A percentile compares a stretch with the other conserved stretches of the same genome.
Conservation (phyloP, 148 eudicot species). For the Camellia japonica region DNA sequence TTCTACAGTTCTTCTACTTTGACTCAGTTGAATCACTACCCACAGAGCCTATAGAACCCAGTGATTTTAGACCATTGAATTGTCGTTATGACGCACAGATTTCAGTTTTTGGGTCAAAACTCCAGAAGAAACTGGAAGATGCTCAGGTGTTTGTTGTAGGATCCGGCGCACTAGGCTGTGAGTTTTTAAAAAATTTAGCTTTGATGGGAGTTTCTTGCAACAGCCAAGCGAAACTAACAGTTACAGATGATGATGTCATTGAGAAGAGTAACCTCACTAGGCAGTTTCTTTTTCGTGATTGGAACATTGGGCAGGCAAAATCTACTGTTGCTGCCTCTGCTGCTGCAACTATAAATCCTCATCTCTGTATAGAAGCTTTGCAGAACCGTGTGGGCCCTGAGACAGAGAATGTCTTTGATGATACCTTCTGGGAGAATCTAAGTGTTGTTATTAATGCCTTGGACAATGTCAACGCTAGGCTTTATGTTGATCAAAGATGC, state of each 20-base stretch:
- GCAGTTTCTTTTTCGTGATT: conserved; percentile 90
- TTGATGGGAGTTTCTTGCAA: conserved; percentile 91
- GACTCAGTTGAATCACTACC: conserved; percentile 94
- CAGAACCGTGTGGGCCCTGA: conserved; percentile 94
- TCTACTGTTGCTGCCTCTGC: conserved; percentile 94
- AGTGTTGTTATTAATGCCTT: conserved; percentile 72
- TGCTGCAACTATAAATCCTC: conserved; percentile 61
- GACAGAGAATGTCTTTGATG: conserved; percentile 83
- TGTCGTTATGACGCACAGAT: conserved; percentile 91
- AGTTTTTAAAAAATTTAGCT: conserved; percentile 88
- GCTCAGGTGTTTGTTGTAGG: conserved; percentile 78
- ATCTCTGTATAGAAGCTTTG: conserved; percentile 60
- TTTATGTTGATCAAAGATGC: conserved; percentile 90
- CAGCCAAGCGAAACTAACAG: conserved; percentile 62
- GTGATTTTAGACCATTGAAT: conserved; percentile 62
- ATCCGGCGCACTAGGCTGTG: conserved; percentile 95
- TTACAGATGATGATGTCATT: conserved; percentile 94
- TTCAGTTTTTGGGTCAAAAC: conserved; percentile 82
- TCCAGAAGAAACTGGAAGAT: conserved; percentile 83
- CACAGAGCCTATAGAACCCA: conserved; percentile 57
- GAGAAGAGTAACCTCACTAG: conserved; percentile 95
- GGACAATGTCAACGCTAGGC: conserved; percentile 91
- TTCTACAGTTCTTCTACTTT: conserved; percentile 82
- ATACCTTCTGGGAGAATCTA: conserved; percentile 80
- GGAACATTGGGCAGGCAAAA: conserved; percentile 98